Base-by-base conservation (phyloP, 1,139 yeast species). In the Debaryomyces subglobosus region DNA sequence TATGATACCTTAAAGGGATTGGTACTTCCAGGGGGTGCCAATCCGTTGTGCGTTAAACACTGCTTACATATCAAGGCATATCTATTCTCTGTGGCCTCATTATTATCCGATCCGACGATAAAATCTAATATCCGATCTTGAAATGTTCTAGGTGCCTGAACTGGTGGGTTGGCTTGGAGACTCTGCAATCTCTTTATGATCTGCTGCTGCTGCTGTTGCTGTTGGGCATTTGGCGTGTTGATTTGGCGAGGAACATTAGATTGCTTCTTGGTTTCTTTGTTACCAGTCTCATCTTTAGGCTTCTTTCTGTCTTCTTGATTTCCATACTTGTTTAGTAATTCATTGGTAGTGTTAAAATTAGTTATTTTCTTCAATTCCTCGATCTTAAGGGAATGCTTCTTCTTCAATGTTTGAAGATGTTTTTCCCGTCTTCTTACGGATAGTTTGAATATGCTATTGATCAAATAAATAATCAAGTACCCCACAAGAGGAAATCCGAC, bases 291-390 rank as follows among this genome's bases (percentile, higher is more conserved):
- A 25, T 13, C 18, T 32, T 23, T 23, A 25, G 52, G 36, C 9
- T 34, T 33, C 15, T 39, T 44, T 40, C 67, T 69, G 42, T 63
- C 69, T 7, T 67, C 58, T 5, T 76, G 81, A 43, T 72, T 70
- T 1, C 82, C 84, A 59, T 83, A 91, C 57, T 91, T 77, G 47
- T 77, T 81, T 44, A 94, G 70, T 48, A 92, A 73, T 13, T 88
- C 84, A 63, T 82, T 84, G 0, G 97, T 89, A 18, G 86, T 79
- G 58, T 86, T 81, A 65, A 84, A 94, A 58, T 89, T 88, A 20
- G 97, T 89, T 57, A 81, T 77, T 51, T 83, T 81, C 67, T 92
- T 92, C 67, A 92, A 74, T 50, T 87, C 91, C 16, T 84, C 86
- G 44, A 92, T 78, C 65, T 86, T 86, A 27, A 71, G 73, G 50